These are phyloP conservation scores for Penicillium olsonii DNA, from an alignment of 2,329 filamentous ascomycete genomes.

Conservation along the genomic window DNA sequence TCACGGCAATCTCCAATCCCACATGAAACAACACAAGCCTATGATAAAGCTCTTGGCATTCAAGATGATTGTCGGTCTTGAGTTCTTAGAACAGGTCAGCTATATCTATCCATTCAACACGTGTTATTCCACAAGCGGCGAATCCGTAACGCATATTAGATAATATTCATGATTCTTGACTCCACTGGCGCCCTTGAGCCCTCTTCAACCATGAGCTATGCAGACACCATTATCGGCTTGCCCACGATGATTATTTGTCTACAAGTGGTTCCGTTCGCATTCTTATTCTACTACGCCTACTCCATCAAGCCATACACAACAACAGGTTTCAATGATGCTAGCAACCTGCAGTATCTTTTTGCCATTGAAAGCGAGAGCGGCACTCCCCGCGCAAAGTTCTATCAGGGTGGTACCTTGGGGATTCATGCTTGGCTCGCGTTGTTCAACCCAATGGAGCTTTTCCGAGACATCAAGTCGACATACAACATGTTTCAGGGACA, in stretches of 20 bases:
- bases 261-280: background rate
- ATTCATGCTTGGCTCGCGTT: background rate
- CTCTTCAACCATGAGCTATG: background rate
- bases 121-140: no score
- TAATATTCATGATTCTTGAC: no score
- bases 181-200: no score
- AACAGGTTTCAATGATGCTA: background rate
- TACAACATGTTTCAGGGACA: background rate
- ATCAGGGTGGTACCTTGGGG: background rate
- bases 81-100: conserved; percentile 30
- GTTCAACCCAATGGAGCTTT: background rate
- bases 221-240: background rate
- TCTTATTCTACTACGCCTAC: background rate
- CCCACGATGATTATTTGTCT: background rate
- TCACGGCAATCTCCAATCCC: conserved; percentile 26
- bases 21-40: conserved; percentile 32
- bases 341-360: background rate
- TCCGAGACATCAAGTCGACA: background rate
- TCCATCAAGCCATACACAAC: background rate
- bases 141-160: no score
- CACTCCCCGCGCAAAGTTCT: background rate
- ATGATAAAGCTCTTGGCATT: conserved; percentile 37
- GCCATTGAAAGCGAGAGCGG: background rate
- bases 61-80: conserved; percentile 36
- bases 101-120: no score